Evolutionary conservation across 768 basidiomycete species (phyloP), one percentile per base, ranked within the genome.

Genomic region (Rhizopogon rudus): DNA sequence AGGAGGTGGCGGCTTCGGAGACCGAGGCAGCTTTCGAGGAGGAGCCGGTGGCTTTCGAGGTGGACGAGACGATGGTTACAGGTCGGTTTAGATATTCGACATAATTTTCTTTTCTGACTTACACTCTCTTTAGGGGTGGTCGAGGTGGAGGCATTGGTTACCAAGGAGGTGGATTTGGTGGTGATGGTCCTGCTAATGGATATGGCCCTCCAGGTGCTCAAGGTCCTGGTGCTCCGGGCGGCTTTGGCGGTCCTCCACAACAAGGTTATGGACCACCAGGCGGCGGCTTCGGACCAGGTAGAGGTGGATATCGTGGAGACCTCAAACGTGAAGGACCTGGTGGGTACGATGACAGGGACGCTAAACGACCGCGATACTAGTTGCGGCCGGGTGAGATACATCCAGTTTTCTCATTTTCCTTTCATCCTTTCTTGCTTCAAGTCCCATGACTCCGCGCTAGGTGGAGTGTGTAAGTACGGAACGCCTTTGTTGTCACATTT

Each of bases 321-420:
- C 84, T 89, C 75, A 91, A 91, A 73, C 83, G 89, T 60, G 80
- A 80, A 66, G 83, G 81, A 61, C 79, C 86, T 52, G 84, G 86
- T 74, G 86, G 86, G 71, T 88, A 80, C 71, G 90, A 92, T 66
- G 90, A 92, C 70, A 81, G 90, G 61, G 90, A 91, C 61, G 64
- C 78, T 35, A 93, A 93, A 73, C 86, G 91, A 66, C 84, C 87
- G 65, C 82, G 91, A 66, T 91, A 88, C 72, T 92, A 82, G 79
- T 61, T 65, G 70, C 64, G 68, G 67, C 69, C 62, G 66, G 65
- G 67, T 67, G 67, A 63, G 65, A 73, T 61, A 64, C 62, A 52
- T 55, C 57, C 61, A 57, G 60, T 58, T 67, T 51, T 45, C 65
- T 63, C 54, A 56, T 65, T 57, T 63, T 66, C 31, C 57, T 57